A percentile compares a stretch with the other conserved stretches of the same genome.
Conservation (phyloP, 345 rosid genomes). For the Melastoma malabathricum region DNA sequence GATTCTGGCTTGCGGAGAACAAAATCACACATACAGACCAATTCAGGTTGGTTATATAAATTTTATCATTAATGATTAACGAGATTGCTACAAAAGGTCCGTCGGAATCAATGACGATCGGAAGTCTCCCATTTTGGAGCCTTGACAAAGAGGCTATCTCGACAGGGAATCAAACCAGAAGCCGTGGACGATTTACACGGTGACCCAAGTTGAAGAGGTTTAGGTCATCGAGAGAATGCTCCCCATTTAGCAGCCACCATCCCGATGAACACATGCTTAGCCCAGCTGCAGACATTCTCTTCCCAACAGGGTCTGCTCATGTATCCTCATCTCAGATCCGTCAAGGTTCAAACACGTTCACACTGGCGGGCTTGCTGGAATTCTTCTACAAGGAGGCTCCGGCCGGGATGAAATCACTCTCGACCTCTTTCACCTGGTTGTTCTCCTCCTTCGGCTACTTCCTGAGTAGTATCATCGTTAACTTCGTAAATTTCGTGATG, state of each 20-base stretch:
- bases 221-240: constrained; percentile 38
- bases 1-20: background rate
- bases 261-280: constrained; percentile 48
- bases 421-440: constrained; percentile 55
- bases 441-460: constrained; percentile 60
- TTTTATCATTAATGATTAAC: too few species aligned
- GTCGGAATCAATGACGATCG: too few species aligned
- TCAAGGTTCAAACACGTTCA: constrained; percentile 54
- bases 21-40: constrained; percentile 3
- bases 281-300: constrained; percentile 63
- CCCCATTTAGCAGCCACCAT: constrained; percentile 53
- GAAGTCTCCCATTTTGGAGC: background rate
- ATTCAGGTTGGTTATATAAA: constrained; percentile 3
- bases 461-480: constrained; percentile 48
- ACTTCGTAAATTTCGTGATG: constrained; percentile 39
- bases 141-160: constrained; percentile 11
- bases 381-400: constrained; percentile 62
- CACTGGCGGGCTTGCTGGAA: constrained; percentile 54
- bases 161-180: background rate
- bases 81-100: too few species aligned
- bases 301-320: constrained; percentile 46
- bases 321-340: constrained; percentile 25
- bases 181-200: constrained; percentile 12
- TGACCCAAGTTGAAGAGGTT: constrained; percentile 49
- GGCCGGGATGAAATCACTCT: constrained; percentile 48